Evolutionary conservation across 805 yeast genomes (phyloP), one percentile per base, ranked within the genome.

Genomic region (Candida morakotiae): DNA sequence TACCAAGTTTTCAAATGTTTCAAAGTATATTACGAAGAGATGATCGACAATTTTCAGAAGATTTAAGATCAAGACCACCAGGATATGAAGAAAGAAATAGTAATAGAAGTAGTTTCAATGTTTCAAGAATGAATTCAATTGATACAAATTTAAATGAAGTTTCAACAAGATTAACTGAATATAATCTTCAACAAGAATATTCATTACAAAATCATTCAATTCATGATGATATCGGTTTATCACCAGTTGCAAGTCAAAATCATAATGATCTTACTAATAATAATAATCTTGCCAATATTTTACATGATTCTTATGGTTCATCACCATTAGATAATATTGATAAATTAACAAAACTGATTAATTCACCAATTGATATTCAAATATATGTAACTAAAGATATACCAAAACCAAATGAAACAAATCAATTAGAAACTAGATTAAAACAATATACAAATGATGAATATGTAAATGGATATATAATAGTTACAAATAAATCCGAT

Each of bases 1-100:
- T 81, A 24, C 88, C 87, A 0, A 78, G 86, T 0, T 81, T 80
- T 49, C 83, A 80, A 43, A 76, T 81, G 80, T 79, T 77, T 48
- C 79, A 76, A 46, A 70, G 73, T 47, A 57, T 71, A 49, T 45
- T 71, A 59, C 43, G 67, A 50, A 37, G 77, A 53, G 51, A 71
- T 51, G 67, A 62, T 37, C 45, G 47, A 21, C 70, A 67, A 40
- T 64, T 66, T 35, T 53, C 51, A 35, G 71, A 67, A 39, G 53
- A 60, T 35, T 45, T 56, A 10, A 39, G 52, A 14, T 56, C 56
- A 0, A 29, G 40, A 4, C 71, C 72, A 2, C 73, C 73, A 4
- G 52, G 37, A 2, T 67, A 68, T 39, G 67, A 64, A 3, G 71
- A 60, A 30, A 45, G 53, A 2, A 62, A 64, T 1, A 62, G 64